A percentile compares a stretch with the other conserved stretches of the same genome.
Conservation (phyloP, 2,329 filamentous ascomycete genomes). For the Akanthomyces uredinophilus region DNA sequence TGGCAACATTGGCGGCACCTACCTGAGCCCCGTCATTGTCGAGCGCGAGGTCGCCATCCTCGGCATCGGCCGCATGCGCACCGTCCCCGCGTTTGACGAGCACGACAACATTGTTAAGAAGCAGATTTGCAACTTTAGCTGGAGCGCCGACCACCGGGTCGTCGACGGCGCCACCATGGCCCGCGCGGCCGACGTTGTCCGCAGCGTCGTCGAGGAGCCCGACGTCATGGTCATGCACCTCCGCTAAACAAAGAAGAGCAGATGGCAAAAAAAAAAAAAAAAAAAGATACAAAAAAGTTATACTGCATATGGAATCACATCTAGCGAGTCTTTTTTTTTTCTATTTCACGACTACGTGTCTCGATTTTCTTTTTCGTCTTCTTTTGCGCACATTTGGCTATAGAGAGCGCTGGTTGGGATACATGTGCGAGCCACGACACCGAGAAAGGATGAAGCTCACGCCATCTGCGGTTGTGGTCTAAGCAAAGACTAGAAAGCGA, state of each 20-base stretch:
- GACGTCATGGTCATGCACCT: slow-evolving; percentile 82
- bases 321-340: slow-evolving; percentile 2
- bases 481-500: not conserved
- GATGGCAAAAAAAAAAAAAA: not conserved
- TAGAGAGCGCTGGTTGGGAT: not conserved
- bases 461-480: not conserved
- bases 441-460: not conserved
- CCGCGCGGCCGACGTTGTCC: slow-evolving; percentile 77
- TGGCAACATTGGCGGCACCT: slow-evolving; percentile 88
- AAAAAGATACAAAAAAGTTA: not conserved
- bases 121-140: slow-evolving; percentile 86
- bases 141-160: slow-evolving; percentile 92
- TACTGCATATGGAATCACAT: slow-evolving; percentile 11
- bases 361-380: not conserved
- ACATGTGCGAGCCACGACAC: not conserved
- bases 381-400: not conserved
- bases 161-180: slow-evolving; percentile 95
- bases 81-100: slow-evolving; percentile 72
- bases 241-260: slow-evolving; percentile 46
- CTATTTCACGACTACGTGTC: not conserved
- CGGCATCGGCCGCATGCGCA: slow-evolving; percentile 75
- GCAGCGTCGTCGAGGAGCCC: slow-evolving; percentile 73
- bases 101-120: slow-evolving; percentile 60
- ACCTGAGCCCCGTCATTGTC: slow-evolving; percentile 86
- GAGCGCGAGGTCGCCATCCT: slow-evolving; percentile 88